phyloP scores from a whole-genome alignment of 1,284 basidiomycete species.

The Anthracocystis walkeri region DNA sequence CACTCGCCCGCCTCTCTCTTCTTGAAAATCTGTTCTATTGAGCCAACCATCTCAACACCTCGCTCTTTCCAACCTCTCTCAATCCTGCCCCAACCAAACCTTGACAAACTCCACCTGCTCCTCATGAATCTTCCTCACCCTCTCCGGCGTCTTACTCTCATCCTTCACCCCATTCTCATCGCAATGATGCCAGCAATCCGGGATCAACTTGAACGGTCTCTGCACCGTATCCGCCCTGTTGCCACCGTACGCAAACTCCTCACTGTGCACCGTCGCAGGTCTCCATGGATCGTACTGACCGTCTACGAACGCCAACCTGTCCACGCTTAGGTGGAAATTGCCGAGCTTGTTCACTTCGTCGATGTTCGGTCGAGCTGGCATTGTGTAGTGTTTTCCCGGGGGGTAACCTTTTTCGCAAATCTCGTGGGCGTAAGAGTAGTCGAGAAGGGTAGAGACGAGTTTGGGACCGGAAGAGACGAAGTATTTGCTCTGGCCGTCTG shows the following conservation, averaged over 20 bases:
- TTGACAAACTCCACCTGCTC: slow-evolving; percentile 85
- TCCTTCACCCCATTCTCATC: slow-evolving; percentile 58
- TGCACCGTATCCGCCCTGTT: slow-evolving; percentile 79
- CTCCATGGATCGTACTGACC: slow-evolving; percentile 89
- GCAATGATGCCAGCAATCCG: slow-evolving; percentile 70
- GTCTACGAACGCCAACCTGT: slow-evolving; percentile 86
- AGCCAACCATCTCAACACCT: neutral
- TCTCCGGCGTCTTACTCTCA: slow-evolving; percentile 76
- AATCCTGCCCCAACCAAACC: slow-evolving; percentile 80
- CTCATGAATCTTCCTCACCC: slow-evolving; percentile 83
- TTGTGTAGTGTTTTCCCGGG: slow-evolving; percentile 79
- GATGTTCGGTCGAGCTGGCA: slow-evolving; percentile 81
- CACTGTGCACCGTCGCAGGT: slow-evolving; percentile 84
- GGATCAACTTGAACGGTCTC: slow-evolving; percentile 87
- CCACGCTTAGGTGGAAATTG: slow-evolving; percentile 76
- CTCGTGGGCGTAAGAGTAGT: slow-evolving; percentile 81
- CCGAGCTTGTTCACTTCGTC: slow-evolving; percentile 77
- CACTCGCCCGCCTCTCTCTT: slow-evolving; percentile 4
- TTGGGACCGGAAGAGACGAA: slow-evolving; percentile 70
- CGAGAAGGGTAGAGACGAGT: slow-evolving; percentile 80
- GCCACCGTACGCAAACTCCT: slow-evolving; percentile 75
- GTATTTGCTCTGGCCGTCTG: slow-evolving; percentile 38
- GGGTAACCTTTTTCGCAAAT: slow-evolving; percentile 85
- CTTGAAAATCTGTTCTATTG: neutral
- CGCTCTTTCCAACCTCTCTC: neutral